Evolutionary conservation across 164 flowering plant species (phyloP).

Genomic region (Protea cynaroides): DNA sequence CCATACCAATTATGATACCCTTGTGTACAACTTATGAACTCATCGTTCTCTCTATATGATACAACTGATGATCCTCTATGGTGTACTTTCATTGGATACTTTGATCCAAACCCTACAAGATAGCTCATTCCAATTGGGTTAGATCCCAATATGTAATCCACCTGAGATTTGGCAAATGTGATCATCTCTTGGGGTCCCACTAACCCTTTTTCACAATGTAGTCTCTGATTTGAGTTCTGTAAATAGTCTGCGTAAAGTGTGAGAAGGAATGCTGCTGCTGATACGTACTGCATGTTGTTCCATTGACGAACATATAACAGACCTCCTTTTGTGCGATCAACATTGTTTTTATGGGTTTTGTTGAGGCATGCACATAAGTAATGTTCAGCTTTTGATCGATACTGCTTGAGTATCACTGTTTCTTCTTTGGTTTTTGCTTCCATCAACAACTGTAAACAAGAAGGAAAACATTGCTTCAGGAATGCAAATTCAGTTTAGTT

Average conservation of each 20-base stretch:
- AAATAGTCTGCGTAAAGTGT: constrained; percentile 64
- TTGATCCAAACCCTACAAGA: constrained; percentile 73
- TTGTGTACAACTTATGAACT: constrained; percentile 95
- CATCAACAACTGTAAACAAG: constrained; percentile 39
- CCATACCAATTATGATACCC: constrained; percentile 92
- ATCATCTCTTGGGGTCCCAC: constrained; percentile 45
- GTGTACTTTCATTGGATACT: constrained; percentile 74
- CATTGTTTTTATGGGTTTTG: constrained; percentile 52
- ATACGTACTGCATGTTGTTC: constrained; percentile 99
- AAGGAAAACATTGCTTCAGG: neutral
- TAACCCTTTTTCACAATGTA: constrained; percentile 39
- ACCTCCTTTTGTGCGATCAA: constrained; percentile 67
- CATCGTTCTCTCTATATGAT: constrained; percentile 54
- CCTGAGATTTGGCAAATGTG: constrained; percentile 62
- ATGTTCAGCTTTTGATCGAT: constrained; percentile 63
- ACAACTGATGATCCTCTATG: constrained; percentile 86
- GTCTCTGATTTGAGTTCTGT: constrained; percentile 21
- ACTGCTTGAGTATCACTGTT: constrained; percentile 38
- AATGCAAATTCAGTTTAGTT: too few species aligned
- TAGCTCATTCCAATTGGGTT: constrained; percentile 85
- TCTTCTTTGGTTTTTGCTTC: constrained; percentile 45
- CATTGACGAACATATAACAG: constrained; percentile 75
- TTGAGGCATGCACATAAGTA: constrained; percentile 74
- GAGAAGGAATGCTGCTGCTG: constrained; percentile 67
- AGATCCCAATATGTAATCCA: constrained; percentile 78